Evolutionary conservation across 495 filamentous ascomycete species (phyloP).

Genomic region (Aspergillus indologenus): DNA sequence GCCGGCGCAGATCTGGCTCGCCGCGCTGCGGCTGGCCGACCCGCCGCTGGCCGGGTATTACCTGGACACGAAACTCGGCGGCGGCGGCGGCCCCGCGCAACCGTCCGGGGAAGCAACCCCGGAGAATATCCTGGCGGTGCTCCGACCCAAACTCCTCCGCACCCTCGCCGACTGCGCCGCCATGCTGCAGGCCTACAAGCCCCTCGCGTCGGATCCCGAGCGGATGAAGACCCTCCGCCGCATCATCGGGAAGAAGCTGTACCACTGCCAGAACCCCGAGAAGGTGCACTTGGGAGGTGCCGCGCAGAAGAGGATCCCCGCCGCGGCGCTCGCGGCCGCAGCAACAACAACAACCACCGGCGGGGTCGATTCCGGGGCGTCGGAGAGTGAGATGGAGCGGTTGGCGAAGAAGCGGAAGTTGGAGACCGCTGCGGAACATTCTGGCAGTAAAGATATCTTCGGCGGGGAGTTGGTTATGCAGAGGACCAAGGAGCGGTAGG

Average conservation of each 20-base stretch:
- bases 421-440: conserved; percentile 31
- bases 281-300: conserved; percentile 38
- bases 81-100: too few species aligned
- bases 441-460: conserved; percentile 35
- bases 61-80: conserved; percentile 65
- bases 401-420: conserved; percentile 45
- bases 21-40: conserved; percentile 73
- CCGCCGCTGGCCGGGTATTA: conserved; percentile 67
- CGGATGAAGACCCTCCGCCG: conserved; percentile 52
- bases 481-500: conserved; percentile 29
- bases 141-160: conserved; percentile 41
- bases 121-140: conserved; percentile 27
- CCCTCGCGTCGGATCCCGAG: conserved; percentile 41
- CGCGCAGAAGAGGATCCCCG: conserved; percentile 41
- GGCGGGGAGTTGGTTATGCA: conserved; percentile 40
- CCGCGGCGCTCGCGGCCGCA: conserved; percentile 18
- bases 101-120: too few species aligned
- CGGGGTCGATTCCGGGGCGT: conserved; percentile 25
- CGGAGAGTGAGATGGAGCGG: conserved; percentile 43
- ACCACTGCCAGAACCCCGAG: conserved; percentile 73
- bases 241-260: conserved; percentile 70
- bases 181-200: conserved; percentile 37
- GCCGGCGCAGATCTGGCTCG: conserved; percentile 88
- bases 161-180: conserved; percentile 42
- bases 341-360: conserved; percentile 13